These are phyloP conservation scores for Komagataella kurtzmanii DNA, from an alignment of 805 yeast genomes.

Conservation along the genomic window DNA sequence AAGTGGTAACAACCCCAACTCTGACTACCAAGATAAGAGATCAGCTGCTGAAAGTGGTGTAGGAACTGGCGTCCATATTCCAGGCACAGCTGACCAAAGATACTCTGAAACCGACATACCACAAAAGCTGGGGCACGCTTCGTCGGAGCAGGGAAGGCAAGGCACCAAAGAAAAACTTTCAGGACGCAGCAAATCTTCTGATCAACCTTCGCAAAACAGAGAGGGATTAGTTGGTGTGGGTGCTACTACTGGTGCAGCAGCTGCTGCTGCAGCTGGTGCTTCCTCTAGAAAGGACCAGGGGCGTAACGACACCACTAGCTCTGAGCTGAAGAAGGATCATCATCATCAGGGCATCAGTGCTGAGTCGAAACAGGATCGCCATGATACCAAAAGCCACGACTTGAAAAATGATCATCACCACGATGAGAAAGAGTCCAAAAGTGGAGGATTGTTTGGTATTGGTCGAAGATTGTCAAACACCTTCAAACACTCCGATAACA, in stretches of 20 bases:
- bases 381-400: background rate
- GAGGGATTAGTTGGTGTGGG: background rate
- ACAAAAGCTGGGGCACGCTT: background rate
- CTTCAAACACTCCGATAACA: background rate
- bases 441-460: background rate
- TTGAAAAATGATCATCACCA: background rate
- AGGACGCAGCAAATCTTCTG: background rate
- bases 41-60: background rate
- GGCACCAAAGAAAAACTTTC: background rate
- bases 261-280: background rate
- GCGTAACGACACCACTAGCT: background rate
- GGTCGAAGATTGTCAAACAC: background rate
- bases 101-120: background rate
- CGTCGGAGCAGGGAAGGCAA: background rate
- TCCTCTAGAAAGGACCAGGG: background rate
- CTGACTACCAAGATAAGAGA: background rate
- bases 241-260: background rate
- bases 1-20: background rate
- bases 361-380: background rate
- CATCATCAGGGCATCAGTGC: background rate
- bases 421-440: background rate
- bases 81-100: background rate
- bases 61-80: background rate
- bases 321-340: background rate
- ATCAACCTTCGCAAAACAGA: background rate